Conservation (phyloP, 1,139 yeast species). For the Suhomyces maxii region DNA sequence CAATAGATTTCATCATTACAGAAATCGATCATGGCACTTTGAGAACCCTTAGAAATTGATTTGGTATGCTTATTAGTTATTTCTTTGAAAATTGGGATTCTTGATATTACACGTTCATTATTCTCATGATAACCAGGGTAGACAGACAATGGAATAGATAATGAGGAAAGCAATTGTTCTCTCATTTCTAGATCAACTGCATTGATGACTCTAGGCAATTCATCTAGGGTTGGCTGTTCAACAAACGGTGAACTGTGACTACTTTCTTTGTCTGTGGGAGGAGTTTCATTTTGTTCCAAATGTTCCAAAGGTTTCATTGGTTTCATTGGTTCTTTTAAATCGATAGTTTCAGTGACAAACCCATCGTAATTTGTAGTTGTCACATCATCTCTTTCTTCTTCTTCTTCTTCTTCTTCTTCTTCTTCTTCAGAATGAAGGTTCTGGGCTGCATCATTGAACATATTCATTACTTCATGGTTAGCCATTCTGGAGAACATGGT, state of each 20-base stretch:
- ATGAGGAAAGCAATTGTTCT: conserved; percentile 22
- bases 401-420: conserved; percentile 34
- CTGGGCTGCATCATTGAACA: conserved; percentile 69
- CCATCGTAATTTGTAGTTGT: conserved; percentile 48
- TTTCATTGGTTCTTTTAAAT: conserved; percentile 8
- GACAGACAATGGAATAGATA: conserved; percentile 26
- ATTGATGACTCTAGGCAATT: conserved; percentile 22
- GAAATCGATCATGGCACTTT: conserved; percentile 45
- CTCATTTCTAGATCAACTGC: conserved; percentile 32
- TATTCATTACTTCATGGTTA: conserved; percentile 67
- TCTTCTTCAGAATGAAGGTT: conserved; percentile 32
- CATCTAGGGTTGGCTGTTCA: conserved; percentile 32
- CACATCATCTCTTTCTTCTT: conserved; percentile 30
- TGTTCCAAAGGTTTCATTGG: neutral
- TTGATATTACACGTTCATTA: conserved; percentile 23
- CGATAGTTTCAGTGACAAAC: conserved; percentile 53
- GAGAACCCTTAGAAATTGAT: conserved; percentile 37
- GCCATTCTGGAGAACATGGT: conserved; percentile 79
- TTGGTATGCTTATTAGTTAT: conserved; percentile 37
- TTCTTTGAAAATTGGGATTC: conserved; percentile 32
- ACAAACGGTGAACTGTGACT: conserved; percentile 49
- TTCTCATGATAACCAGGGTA: conserved; percentile 32
- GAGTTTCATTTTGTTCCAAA: conserved; percentile 22
- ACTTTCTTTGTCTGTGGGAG: conserved; percentile 33
- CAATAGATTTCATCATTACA: conserved; percentile 55